Conservation (phyloP, 352 stramenopile species). For the Halophytophthora batemanensis region DNA sequence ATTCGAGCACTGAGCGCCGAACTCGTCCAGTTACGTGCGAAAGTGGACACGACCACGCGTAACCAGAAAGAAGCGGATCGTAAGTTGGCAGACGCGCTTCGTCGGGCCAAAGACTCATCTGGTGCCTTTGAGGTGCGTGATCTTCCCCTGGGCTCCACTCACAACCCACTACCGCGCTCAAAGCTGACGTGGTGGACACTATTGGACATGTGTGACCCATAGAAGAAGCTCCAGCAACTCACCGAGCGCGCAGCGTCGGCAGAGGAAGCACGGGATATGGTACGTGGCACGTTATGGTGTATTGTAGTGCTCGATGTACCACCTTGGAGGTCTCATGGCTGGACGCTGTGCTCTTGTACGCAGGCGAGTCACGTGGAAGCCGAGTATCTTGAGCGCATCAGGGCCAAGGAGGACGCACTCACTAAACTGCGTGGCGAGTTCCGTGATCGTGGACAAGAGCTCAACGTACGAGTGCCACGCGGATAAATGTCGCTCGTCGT, state of each 20-base stretch:
- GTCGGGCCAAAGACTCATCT: conserved; percentile 35
- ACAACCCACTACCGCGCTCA: background rate
- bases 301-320: background rate
- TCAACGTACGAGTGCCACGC: conserved; percentile 33
- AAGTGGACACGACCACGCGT: conserved; percentile 40
- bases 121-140: conserved; percentile 46
- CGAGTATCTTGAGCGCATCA: conserved; percentile 42
- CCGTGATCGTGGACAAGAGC: conserved; percentile 46
- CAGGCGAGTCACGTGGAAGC: conserved; percentile 44
- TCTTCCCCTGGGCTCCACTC: background rate
- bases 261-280: conserved; percentile 60
- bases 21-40: conserved; percentile 46
- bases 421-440: conserved; percentile 46
- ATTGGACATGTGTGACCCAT: background rate
- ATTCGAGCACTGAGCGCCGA: conserved; percentile 42
- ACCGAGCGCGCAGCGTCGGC: conserved; percentile 41
- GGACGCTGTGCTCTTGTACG: conserved; percentile 2
- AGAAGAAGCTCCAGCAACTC: conserved; percentile 51
- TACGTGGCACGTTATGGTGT: conserved; percentile 7
- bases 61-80: conserved; percentile 59
- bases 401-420: conserved; percentile 50
- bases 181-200: background rate
- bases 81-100: conserved; percentile 34
- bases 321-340: background rate
- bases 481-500: too few relatives aligned